Percentiles rank a stretch among this genome's conserved stretches.
These are phyloP conservation scores for Cyclotella sp. DNA, from an alignment of 108 stramenopile species.

Conservation along the genomic window DNA sequence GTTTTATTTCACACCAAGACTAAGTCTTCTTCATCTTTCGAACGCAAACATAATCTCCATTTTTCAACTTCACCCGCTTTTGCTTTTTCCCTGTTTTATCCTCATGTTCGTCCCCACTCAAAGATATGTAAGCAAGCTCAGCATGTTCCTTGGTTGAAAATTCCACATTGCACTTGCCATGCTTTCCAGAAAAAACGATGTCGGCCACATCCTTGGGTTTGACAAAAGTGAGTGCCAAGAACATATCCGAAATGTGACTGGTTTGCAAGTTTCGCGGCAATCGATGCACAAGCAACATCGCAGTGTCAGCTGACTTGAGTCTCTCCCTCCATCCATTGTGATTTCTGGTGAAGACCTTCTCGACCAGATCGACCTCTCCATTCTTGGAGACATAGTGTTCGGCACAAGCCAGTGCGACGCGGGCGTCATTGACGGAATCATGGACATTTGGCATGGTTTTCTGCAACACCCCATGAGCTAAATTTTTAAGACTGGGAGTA, in stretches of 20 bases:
- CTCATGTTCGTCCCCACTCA: conserved; percentile 69
- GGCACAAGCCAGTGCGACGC: conserved; percentile 69
- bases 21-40: conserved; percentile 73
- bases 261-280: conserved; percentile 62
- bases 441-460: conserved; percentile 85
- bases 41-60: conserved; percentile 78
- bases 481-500: conserved; percentile 76
- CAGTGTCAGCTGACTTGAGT: conserved; percentile 23
- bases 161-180: conserved; percentile 74
- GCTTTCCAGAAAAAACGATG: conserved; percentile 67
- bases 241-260: conserved; percentile 72
- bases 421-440: conserved; percentile 90
- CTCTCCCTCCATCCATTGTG: conserved; percentile 20
- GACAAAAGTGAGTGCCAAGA: conserved; percentile 69
- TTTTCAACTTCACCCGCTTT: conserved; percentile 82
- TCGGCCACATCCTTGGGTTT: conserved; percentile 65
- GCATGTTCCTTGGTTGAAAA: conserved; percentile 71
- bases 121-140: conserved; percentile 71
- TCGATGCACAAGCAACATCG: conserved; percentile 81
- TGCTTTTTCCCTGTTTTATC: conserved; percentile 86
- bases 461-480: conserved; percentile 65
- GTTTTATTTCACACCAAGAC: neutral
- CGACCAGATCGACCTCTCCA: conserved; percentile 67
- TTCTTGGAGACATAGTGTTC: conserved; percentile 51
- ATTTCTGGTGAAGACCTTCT: conserved; percentile 48